A percentile compares a stretch with the other conserved stretches of the same genome.
Evolutionary conservation across 1,284 basidiomycete species (phyloP).

Genomic region (Wolfiporia cocos): DNA sequence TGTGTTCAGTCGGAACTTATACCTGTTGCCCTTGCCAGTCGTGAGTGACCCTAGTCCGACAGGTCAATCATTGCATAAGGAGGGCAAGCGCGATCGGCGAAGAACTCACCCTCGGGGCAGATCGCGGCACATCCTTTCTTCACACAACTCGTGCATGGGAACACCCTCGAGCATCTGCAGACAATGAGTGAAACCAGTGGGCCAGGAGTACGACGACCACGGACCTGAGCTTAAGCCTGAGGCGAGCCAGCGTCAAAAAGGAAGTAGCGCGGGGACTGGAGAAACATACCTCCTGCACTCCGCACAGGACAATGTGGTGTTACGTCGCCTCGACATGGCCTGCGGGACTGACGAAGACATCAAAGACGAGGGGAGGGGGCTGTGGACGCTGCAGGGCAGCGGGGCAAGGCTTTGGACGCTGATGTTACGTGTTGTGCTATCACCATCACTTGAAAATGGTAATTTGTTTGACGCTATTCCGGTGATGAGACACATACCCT

Average conservation of each 20-base stretch:
- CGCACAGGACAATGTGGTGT: conserved; percentile 19
- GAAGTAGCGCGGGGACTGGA: conserved; percentile 3
- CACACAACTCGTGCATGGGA: conserved; percentile 62
- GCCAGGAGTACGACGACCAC: conserved; percentile 17
- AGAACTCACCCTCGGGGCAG: conserved; percentile 48
- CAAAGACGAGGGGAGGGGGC: not conserved
- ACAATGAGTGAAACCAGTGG: conserved; percentile 9
- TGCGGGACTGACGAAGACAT: not conserved
- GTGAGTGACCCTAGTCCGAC: conserved; percentile 49
- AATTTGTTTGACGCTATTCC: too few relatives aligned
- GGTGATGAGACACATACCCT: too few relatives aligned
- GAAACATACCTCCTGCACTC: conserved; percentile 18
- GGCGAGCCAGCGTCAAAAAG: conserved; percentile 7
- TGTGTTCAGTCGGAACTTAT: conserved; percentile 9
- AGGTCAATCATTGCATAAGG: not conserved
- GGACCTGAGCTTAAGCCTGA: conserved; percentile 59
- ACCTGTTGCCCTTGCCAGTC: conserved; percentile 70
- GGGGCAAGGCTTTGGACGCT: too few relatives aligned
- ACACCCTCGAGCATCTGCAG: conserved; percentile 52
- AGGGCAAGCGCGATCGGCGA: conserved; percentile 1
- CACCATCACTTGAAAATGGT: too few relatives aligned
- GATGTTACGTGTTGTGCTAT: too few relatives aligned
- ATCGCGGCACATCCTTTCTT: conserved; percentile 63
- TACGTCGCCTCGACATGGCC: conserved; percentile 13
- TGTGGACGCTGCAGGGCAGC: too few relatives aligned